Conservation (phyloP, 148 eudicot species). For the Fagopyrum esculentum region DNA sequence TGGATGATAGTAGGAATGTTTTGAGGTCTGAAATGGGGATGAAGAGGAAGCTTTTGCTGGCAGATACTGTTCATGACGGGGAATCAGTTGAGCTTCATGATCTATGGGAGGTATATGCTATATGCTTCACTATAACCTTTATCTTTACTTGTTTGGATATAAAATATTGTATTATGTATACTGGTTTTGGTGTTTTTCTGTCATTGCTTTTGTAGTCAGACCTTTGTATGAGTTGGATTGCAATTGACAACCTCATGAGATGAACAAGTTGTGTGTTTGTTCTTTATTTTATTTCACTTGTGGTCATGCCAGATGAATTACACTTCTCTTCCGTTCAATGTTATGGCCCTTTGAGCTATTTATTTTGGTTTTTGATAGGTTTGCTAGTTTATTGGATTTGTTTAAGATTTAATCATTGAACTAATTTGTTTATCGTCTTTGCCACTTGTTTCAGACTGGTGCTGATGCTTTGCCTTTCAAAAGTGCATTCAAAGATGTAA, state of each 20-base stretch:
- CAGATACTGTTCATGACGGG: constrained; percentile 56
- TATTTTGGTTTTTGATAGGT: background rate
- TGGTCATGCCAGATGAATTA: background rate
- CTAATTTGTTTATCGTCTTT: constrained; percentile 12
- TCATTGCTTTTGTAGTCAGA: background rate
- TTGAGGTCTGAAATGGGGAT: constrained; percentile 73
- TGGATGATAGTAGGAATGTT: constrained; percentile 75
- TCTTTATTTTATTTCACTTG: background rate
- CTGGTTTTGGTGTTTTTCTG: background rate
- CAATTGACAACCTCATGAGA: background rate
- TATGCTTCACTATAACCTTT: background rate
- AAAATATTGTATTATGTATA: background rate
- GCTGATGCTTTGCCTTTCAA: constrained; percentile 70
- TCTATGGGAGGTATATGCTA: constrained; percentile 75
- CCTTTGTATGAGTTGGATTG: background rate
- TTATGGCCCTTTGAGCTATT: background rate
- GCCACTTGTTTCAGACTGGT: constrained; percentile 53
- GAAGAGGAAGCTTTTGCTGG: constrained; percentile 54
- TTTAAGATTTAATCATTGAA: background rate
- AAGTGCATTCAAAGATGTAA: constrained; percentile 92
- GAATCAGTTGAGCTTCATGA: constrained; percentile 74
- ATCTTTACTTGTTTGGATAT: background rate
- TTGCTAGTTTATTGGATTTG: background rate
- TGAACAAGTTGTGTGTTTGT: background rate
- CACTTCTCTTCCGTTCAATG: background rate